Evolutionary conservation across 148 eudicot genomes (phyloP), one percentile per base, ranked within the genome.

Genomic region (Vaccinium myrtillus): DNA sequence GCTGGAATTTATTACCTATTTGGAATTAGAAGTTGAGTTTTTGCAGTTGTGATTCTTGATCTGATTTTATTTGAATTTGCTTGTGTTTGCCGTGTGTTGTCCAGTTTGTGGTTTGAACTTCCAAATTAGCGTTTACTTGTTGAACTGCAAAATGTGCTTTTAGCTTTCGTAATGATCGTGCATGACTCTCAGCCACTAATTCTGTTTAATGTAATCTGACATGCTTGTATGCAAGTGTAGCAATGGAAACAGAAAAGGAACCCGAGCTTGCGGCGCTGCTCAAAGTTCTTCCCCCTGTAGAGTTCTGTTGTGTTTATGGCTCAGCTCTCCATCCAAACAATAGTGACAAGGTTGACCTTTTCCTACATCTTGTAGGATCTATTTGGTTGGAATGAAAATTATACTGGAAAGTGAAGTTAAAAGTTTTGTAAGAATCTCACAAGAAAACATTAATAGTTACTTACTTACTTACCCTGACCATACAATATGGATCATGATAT

Each of bases 291-390:
- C 99, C 99, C 39, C 95, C 95, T n/a, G 93, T 97, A 51, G 98
- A 94, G 32, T 97, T 97, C 74, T 93, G 98, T 81, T 97, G 98
- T 89, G 85, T 94, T 50, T 97, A 97, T 87, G 99, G 99, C 75
- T 97, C 99, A 78, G 86, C 88, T 70, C 95, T 97, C 83, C 98
- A 97, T 85, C 99, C 98, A 54, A 97, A 91, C 87, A 93, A 94
- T 83, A 71, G 49, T 67, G 95, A 92, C 67, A 84, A 97, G 97
- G 98, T 96, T 85, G 83, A 49, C 70, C 18, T 80, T 85, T 76
- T 65, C 27, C 18, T 79, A 39, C n/a, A 49, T 6, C 11, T 30
- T 30, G 30, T 30, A 30, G 30, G 30, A 30, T 30, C 30, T 30
- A 30, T 30, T 30, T 30, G 30, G 30, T 30, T 30, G 30, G 30